These are phyloP conservation scores for Cynara cardunculus DNA, from an alignment of 129 eudicot species.

Conservation along the genomic window DNA sequence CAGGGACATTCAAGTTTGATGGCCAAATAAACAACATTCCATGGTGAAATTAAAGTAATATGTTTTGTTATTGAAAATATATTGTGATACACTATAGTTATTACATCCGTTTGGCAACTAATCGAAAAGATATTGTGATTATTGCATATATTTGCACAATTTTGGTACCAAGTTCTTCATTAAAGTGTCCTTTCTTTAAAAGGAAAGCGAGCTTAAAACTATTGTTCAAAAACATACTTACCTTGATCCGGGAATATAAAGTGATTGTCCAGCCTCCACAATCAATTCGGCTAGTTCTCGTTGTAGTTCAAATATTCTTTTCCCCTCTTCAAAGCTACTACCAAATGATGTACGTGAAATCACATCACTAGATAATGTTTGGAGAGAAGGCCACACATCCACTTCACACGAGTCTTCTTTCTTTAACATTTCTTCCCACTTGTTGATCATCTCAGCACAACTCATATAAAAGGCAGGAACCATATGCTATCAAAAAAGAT, in stretches of 20 bases:
- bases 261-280: background rate
- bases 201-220: background rate
- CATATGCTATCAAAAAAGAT: constrained; percentile 33
- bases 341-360: constrained; percentile 65
- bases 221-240: background rate
- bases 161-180: no score
- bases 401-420: constrained; percentile 33
- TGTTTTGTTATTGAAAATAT: no score
- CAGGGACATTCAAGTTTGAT: no score
- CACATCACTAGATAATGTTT: constrained; percentile 39
- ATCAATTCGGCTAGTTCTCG: constrained; percentile 29
- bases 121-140: no score
- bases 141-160: background rate
- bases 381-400: constrained; percentile 42
- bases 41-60: no score
- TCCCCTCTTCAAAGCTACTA: constrained; percentile 45
- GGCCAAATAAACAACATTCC: no score
- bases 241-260: constrained; percentile 51
- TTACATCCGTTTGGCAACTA: no score
- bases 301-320: constrained; percentile 47
- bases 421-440: constrained; percentile 40
- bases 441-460: constrained; percentile 29
- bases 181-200: background rate
- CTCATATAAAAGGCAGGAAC: constrained; percentile 39
- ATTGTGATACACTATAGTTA: no score